Percentiles rank a stretch among this genome's conserved stretches.
These are phyloP conservation scores for Russula sp. DNA, from an alignment of 768 basidiomycete genomes.

Conservation along the genomic window DNA sequence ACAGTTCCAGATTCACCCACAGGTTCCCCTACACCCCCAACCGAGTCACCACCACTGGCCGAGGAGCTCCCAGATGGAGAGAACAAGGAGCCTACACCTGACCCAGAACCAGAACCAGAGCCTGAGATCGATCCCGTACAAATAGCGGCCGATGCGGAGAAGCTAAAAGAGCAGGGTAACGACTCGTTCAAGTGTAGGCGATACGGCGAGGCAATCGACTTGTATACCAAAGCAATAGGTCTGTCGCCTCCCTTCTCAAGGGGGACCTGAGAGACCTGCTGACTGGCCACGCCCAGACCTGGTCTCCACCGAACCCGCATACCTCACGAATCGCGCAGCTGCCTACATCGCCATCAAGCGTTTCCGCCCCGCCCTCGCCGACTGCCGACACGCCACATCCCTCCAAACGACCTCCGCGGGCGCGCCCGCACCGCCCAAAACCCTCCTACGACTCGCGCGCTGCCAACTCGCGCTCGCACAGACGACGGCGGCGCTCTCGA, in stretches of 20 bases:
- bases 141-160: constrained; percentile 46
- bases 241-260: constrained; percentile 10
- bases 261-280: not conserved
- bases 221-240: constrained; percentile 76
- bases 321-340: constrained; percentile 81
- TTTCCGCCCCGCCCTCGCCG: constrained; percentile 66
- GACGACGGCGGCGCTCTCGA: constrained; percentile 58
- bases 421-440: constrained; percentile 55
- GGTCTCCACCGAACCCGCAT: constrained; percentile 54
- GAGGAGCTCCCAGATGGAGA: not conserved
- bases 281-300: constrained; percentile 24
- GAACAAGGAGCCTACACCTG: not conserved
- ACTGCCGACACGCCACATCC: constrained; percentile 69
- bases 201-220: constrained; percentile 63
- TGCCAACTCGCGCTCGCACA: constrained; percentile 80
- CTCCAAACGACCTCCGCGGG: constrained; percentile 43
- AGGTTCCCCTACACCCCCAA: not conserved
- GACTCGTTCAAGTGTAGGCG: constrained; percentile 59
- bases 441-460: constrained; percentile 72
- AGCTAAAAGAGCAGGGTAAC: constrained; percentile 72
- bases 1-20: not conserved
- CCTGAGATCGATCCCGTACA: constrained; percentile 30
- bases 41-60: not conserved
- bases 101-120: not conserved
- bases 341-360: constrained; percentile 78